These are phyloP conservation scores for Bipolaris gigantea DNA, from an alignment of 2,329 filamentous ascomycete species.

Conservation along the genomic window DNA sequence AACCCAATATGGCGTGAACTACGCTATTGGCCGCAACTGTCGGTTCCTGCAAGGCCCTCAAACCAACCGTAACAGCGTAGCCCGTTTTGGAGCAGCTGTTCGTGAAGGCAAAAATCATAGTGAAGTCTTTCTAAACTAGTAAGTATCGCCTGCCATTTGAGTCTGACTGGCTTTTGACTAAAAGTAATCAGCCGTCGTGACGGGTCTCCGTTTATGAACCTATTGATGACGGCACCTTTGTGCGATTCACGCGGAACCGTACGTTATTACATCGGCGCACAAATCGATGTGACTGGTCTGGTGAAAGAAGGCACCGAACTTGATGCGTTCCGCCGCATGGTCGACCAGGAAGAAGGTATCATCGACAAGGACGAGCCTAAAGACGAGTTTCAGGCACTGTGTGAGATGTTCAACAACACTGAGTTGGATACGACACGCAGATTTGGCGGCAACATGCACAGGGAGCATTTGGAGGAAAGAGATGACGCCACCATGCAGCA, in stretches of 20 bases:
- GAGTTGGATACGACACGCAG: slow-evolving; percentile 68
- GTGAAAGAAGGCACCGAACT: slow-evolving; percentile 68
- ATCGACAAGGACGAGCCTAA: slow-evolving; percentile 46
- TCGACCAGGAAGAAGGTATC: slow-evolving; percentile 42
- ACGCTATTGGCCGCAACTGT: slow-evolving; percentile 75
- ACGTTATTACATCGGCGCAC: slow-evolving; percentile 71
- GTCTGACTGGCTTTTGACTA: slow-evolving; percentile 1
- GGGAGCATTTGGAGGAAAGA: slow-evolving; percentile 54
- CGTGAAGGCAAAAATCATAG: slow-evolving; percentile 67
- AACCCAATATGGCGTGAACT: slow-evolving; percentile 73
- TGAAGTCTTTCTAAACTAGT: slow-evolving; percentile 77
- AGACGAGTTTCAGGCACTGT: slow-evolving; percentile 67
- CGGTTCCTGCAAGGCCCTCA: slow-evolving; percentile 76
- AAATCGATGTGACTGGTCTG: slow-evolving; percentile 71
- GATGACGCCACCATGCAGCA: slow-evolving; percentile 43
- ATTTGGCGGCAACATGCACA: slow-evolving; percentile 66
- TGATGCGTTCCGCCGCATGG: slow-evolving; percentile 60
- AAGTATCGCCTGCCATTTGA: slow-evolving; percentile 29
- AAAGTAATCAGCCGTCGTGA: slow-evolving; percentile 62
- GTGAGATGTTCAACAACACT: slow-evolving; percentile 68
- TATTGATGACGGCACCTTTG: slow-evolving; percentile 73
- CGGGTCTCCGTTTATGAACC: slow-evolving; percentile 75
- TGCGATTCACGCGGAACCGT: slow-evolving; percentile 68
- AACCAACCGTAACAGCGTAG: slow-evolving; percentile 65
- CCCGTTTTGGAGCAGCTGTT: slow-evolving; percentile 64